Percentiles rank a stretch among this genome's conserved stretches.
Evolutionary conservation across 164 flowering plant species (phyloP).

Genomic region (Protea cynaroides): DNA sequence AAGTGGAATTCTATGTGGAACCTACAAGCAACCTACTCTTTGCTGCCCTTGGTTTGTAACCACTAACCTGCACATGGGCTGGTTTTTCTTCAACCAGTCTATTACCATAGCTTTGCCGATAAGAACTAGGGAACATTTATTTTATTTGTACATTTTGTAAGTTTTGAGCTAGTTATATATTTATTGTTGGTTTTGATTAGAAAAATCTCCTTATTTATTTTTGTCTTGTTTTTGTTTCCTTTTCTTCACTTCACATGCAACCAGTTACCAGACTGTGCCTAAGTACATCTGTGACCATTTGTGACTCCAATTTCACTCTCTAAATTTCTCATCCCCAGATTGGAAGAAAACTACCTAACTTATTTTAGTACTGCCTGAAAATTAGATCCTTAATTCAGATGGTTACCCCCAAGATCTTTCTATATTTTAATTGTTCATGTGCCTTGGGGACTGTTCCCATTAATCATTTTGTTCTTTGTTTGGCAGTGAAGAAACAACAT

Average conservation of each 20-base stretch:
- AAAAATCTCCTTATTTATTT: neutral
- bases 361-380: neutral
- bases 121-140: too few species aligned
- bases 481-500: neutral
- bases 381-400: neutral
- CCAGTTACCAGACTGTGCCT: too few species aligned
- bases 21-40: too few species aligned
- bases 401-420: neutral
- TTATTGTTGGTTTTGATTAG: neutral
- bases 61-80: too few species aligned
- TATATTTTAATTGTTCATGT: neutral
- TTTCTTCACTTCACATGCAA: too few species aligned
- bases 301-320: neutral
- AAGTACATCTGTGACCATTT: neutral
- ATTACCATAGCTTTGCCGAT: too few species aligned
- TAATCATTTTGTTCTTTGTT: neutral
- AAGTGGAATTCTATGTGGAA: too few species aligned
- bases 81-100: too few species aligned
- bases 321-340: neutral
- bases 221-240: too few species aligned
- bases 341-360: neutral
- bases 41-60: too few species aligned
- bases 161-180: too few species aligned
- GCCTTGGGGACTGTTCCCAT: neutral
- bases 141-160: too few species aligned